Conservation (phyloP, 1,284 basidiomycete genomes). For the Chalciporus piperatoides region DNA sequence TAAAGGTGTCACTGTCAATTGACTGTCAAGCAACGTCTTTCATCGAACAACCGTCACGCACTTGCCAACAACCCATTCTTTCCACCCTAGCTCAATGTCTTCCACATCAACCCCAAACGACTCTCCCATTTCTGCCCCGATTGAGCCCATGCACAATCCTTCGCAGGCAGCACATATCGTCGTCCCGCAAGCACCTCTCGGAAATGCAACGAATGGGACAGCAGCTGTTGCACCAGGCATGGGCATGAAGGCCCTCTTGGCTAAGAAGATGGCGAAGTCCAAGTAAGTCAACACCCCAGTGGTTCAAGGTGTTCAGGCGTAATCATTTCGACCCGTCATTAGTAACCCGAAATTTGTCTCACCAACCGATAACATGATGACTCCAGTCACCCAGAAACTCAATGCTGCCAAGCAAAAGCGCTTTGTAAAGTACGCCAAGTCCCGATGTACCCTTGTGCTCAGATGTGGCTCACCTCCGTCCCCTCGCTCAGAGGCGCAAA, state of each 20-base stretch:
- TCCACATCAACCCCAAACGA: conserved; percentile 56
- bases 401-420: conserved; percentile 88
- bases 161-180: conserved; percentile 74
- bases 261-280: conserved; percentile 83
- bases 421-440: conserved; percentile 73
- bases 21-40: not conserved
- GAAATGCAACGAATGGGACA: conserved; percentile 50
- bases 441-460: not conserved
- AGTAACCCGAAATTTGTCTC: conserved; percentile 81
- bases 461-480: conserved; percentile 9
- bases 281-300: conserved; percentile 49
- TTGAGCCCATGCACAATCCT: conserved; percentile 84
- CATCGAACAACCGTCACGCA: not conserved
- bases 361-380: conserved; percentile 91
- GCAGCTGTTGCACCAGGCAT: conserved; percentile 62
- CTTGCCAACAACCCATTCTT: not conserved
- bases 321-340: not conserved
- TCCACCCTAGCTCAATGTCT: conserved; percentile 45
- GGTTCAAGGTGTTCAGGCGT: conserved; percentile 3
- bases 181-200: conserved; percentile 75
- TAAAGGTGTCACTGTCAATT: not conserved
- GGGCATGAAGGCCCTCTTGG: conserved; percentile 83
- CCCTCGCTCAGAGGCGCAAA: conserved; percentile 47
- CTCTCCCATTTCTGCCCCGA: conserved; percentile 55
- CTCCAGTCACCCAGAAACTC: conserved; percentile 87